Conservation (phyloP, 768 basidiomycete species). For the Mycena albidolilacea region DNA sequence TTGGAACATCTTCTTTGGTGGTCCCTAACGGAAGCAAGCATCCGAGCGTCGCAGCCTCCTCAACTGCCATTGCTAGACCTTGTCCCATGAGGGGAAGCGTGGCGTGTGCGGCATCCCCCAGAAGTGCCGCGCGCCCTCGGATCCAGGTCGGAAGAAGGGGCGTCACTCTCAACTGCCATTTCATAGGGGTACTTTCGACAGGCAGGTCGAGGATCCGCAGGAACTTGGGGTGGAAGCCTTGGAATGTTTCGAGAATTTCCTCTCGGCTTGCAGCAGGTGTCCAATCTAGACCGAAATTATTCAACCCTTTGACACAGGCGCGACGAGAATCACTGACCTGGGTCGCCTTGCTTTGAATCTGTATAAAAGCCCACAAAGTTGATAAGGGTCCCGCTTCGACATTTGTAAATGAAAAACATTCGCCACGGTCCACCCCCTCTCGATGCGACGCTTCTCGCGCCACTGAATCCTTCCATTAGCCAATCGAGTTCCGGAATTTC, state of each 20-base stretch:
- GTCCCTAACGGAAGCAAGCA: conserved; percentile 25
- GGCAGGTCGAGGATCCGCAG: conserved; percentile 34
- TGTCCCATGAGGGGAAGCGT: conserved; percentile 44
- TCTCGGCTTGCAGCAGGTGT: conserved; percentile 10
- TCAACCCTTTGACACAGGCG: background rate
- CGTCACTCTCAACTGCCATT: conserved; percentile 27
- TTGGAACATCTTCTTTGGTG: conserved; percentile 18
- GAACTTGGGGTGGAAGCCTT: conserved; percentile 32
- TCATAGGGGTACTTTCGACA: background rate
- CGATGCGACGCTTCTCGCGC: conserved; percentile 5
- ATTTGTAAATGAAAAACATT: conserved; percentile 24
- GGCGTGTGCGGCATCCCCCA: conserved; percentile 42
- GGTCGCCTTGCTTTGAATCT: conserved; percentile 19
- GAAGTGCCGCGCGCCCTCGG: conserved; percentile 19
- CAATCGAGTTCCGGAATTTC: conserved; percentile 25
- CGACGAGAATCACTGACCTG: background rate
- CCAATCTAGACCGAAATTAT: conserved; percentile 15
- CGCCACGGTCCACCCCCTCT: conserved; percentile 6
- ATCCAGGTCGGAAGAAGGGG: conserved; percentile 36
- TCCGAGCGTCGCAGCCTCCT: conserved; percentile 37
- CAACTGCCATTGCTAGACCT: conserved; percentile 46
- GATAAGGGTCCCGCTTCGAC: conserved; percentile 24
- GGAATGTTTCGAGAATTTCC: conserved; percentile 10
- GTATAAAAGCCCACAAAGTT: conserved; percentile 18
- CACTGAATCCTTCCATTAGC: conserved; percentile 22